These are phyloP conservation scores for Apophysomyces ossiformis DNA, from an alignment of 371 early-diverging fungal species.

Conservation along the genomic window DNA sequence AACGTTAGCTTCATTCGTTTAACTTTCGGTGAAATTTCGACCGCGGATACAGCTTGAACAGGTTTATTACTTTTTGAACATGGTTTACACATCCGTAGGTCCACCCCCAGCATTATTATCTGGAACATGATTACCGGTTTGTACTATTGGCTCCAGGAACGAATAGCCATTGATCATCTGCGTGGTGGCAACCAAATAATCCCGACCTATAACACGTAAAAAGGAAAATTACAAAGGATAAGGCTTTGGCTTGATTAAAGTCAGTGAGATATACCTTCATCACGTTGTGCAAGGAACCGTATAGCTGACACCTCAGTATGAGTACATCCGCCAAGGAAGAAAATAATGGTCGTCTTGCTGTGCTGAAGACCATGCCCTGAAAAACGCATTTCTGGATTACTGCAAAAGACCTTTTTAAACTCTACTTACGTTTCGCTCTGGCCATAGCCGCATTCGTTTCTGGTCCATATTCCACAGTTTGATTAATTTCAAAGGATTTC, in stretches of 20 bases:
- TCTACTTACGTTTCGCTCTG: conserved; percentile 56
- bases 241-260: background rate
- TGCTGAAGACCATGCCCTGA: conserved; percentile 57
- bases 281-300: conserved; percentile 80
- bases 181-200: conserved; percentile 87
- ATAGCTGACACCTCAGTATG: conserved; percentile 90
- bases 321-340: conserved; percentile 97
- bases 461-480: conserved; percentile 63
- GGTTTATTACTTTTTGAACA: background rate
- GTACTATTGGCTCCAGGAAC: conserved; percentile 66
- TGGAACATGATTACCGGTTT: conserved; percentile 22
- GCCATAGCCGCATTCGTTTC: conserved; percentile 55
- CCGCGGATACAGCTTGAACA: background rate
- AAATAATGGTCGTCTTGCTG: conserved; percentile 78
- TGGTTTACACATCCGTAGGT: background rate
- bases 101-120: conserved; percentile 12
- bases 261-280: conserved; percentile 57
- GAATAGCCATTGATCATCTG: conserved; percentile 85
- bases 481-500: conserved; percentile 76
- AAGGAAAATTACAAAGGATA: conserved; percentile 12
- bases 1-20: too few relatives aligned
- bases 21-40: background rate
- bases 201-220: conserved; percentile 58
- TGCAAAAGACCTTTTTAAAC: background rate
- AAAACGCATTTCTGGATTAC: background rate